A percentile compares a stretch with the other conserved stretches of the same genome.
These are phyloP conservation scores for Barnettozyma vustinii DNA, from an alignment of 805 yeast genomes.

Conservation along the genomic window DNA sequence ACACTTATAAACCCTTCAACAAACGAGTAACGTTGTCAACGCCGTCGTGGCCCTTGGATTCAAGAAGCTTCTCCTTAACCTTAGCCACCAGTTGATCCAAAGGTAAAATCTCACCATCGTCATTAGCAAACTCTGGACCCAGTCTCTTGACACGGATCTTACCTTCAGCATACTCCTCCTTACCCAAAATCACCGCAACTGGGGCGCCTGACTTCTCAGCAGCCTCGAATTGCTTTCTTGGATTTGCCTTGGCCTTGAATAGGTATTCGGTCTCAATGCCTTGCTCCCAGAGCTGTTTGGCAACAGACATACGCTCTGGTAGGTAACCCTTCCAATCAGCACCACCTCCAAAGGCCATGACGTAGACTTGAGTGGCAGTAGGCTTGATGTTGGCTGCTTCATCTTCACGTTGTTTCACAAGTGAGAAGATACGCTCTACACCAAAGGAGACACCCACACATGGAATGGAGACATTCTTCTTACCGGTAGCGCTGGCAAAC, in stretches of 20 bases:
- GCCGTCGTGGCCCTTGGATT: slow-evolving; percentile 44
- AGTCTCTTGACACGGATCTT: slow-evolving; percentile 79
- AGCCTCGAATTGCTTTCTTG: slow-evolving; percentile 94
- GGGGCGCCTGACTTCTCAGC: slow-evolving; percentile 94
- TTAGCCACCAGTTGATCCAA: slow-evolving; percentile 52
- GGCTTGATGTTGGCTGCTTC: slow-evolving; percentile 57
- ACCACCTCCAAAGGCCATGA: slow-evolving; percentile 99
- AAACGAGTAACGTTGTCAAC: slow-evolving; percentile 60
- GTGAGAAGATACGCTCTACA: slow-evolving; percentile 88
- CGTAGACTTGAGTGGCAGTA: slow-evolving; percentile 84
- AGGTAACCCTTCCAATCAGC: slow-evolving; percentile 92
- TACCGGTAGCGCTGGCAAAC: slow-evolving; percentile 82
- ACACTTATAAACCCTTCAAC: slow-evolving; percentile 43
- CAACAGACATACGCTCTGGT: slow-evolving; percentile 83
- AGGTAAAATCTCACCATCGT: slow-evolving; percentile 77
- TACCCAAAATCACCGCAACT: slow-evolving; percentile 88
- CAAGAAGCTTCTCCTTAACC: slow-evolving; percentile 47
- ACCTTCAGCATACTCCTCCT: slow-evolving; percentile 80
- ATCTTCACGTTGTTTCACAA: slow-evolving; percentile 72
- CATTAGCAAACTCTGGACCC: slow-evolving; percentile 83
- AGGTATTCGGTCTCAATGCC: slow-evolving; percentile 90
- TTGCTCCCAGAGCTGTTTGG: slow-evolving; percentile 78
- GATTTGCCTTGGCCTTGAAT: slow-evolving; percentile 89
- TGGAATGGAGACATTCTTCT: slow-evolving; percentile 76
- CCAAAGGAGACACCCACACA: slow-evolving; percentile 98